These are phyloP conservation scores for Marasmius tenuissimus DNA, from an alignment of 1,284 basidiomycete genomes.

Conservation along the genomic window DNA sequence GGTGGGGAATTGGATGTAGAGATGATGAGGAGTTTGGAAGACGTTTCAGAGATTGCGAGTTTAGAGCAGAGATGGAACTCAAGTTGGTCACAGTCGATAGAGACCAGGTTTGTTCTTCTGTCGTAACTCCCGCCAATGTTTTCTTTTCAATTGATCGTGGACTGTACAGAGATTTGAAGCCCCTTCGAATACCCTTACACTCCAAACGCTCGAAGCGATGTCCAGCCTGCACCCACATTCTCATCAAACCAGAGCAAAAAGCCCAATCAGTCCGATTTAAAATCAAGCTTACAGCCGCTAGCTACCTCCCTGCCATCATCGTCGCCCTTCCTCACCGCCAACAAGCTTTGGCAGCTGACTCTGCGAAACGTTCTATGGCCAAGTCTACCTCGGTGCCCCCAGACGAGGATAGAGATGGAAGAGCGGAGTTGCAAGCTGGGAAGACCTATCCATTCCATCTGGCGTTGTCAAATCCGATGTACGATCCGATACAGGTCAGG, in stretches of 20 bases:
- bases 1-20: slow-evolving; percentile 73
- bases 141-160: slow-evolving; percentile 7
- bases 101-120: slow-evolving; percentile 54
- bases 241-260: slow-evolving; percentile 98
- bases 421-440: slow-evolving; percentile 62
- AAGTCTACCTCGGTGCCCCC: slow-evolving; percentile 39
- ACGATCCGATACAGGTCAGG: slow-evolving; percentile 89
- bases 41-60: slow-evolving; percentile 62
- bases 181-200: slow-evolving; percentile 86
- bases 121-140: slow-evolving; percentile 2
- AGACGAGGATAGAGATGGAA: slow-evolving; percentile 41
- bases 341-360: slow-evolving; percentile 39
- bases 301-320: slow-evolving; percentile 90
- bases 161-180: slow-evolving; percentile 70
- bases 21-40: slow-evolving; percentile 62
- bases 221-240: slow-evolving; percentile 90
- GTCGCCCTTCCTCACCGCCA: slow-evolving; percentile 61
- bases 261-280: slow-evolving; percentile 92
- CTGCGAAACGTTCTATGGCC: slow-evolving; percentile 46
- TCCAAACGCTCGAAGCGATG: slow-evolving; percentile 96
- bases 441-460: slow-evolving; percentile 86
- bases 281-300: slow-evolving; percentile 94
- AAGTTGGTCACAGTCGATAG: slow-evolving; percentile 74
- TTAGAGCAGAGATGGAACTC: slow-evolving; percentile 81
- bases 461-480: slow-evolving; percentile 89